These are phyloP conservation scores for Penicillium sclerotigenum DNA, from an alignment of 2,329 filamentous ascomycete species.

Conservation along the genomic window DNA sequence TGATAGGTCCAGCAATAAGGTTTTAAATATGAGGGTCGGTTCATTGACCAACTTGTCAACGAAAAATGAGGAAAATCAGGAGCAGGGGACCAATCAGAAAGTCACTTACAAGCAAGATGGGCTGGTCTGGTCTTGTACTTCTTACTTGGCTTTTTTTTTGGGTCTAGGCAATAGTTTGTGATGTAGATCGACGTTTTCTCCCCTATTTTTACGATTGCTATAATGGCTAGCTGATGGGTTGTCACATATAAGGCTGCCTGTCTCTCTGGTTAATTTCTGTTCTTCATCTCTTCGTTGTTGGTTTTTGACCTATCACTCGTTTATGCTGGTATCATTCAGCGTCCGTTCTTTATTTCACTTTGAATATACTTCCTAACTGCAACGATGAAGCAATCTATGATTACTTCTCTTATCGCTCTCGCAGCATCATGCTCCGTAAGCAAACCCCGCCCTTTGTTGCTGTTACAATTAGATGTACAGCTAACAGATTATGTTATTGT, in stretches of 20 bases:
- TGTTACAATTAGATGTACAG: neutral
- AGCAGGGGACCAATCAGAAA: conserved; percentile 11
- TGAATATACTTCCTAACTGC: conserved; percentile 4
- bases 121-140: conserved; percentile 11
- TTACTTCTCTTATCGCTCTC: conserved; percentile 24
- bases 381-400: conserved; percentile 24
- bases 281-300: conserved; percentile 12
- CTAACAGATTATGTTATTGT: neutral
- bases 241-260: conserved; percentile 2
- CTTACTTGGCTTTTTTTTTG: neutral
- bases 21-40: neutral
- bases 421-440: conserved; percentile 21
- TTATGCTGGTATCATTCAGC: conserved; percentile 23
- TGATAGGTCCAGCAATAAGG: neutral
- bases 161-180: conserved; percentile 3
- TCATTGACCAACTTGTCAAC: conserved; percentile 1
- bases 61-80: neutral
- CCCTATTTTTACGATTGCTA: conserved; percentile 9
- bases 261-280: neutral
- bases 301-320: conserved; percentile 21
- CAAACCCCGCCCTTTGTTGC: neutral
- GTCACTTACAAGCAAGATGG: neutral
- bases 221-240: neutral
- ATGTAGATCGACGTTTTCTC: conserved; percentile 12
- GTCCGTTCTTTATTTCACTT: conserved; percentile 24